Evolutionary conservation across 73 alveolate genomes (phyloP).

Genomic region (Tetrahymena elliotti): DNA sequence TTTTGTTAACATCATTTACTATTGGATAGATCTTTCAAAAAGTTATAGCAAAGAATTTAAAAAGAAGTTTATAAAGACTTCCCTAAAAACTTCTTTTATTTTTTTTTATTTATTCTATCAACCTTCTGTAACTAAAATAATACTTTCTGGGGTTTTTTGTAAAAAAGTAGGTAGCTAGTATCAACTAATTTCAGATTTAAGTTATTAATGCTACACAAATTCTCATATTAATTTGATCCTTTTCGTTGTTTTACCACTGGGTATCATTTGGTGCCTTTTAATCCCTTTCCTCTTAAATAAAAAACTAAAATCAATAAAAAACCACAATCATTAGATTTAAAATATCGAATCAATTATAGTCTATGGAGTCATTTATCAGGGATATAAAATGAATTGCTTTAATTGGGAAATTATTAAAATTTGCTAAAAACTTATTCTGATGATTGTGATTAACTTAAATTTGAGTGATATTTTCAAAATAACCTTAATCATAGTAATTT

Average conservation of each 20-base stretch:
- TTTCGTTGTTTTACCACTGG: background rate
- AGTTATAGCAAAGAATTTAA: background rate
- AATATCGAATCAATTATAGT: too few species aligned
- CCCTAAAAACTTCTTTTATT: background rate
- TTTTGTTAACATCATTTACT: background rate
- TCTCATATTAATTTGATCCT: background rate
- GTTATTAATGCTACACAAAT: background rate
- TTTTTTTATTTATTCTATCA: background rate
- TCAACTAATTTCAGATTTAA: background rate
- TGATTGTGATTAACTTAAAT: background rate
- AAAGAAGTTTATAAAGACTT: background rate
- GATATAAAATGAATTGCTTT: background rate
- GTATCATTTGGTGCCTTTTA: background rate
- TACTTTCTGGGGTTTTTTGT: background rate
- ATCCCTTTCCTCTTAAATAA: background rate
- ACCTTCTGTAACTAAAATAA: background rate
- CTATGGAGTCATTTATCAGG: background rate
- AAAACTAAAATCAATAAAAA: background rate
- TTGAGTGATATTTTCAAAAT: background rate
- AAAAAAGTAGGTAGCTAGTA: background rate
- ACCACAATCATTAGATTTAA: background rate
- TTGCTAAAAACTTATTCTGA: background rate
- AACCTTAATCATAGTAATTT: background rate
- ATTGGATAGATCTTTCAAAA: background rate
- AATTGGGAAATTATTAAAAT: background rate